Base-by-base conservation (phyloP, 1,139 yeast species). In the Scheffersomyces illinoinensis region DNA sequence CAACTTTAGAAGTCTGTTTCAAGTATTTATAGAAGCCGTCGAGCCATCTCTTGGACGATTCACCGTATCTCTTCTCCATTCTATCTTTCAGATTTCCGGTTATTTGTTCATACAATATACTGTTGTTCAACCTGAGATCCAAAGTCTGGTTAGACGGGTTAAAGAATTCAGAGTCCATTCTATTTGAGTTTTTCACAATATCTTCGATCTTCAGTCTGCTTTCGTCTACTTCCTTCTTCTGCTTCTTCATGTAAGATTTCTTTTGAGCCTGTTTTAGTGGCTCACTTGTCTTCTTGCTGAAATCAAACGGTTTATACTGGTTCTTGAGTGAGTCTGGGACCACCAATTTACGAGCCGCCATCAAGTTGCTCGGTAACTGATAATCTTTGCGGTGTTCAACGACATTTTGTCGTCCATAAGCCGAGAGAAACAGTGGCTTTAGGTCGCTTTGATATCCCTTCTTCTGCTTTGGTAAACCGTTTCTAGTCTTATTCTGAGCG, bases 11-110 rank as follows among this genome's bases (percentile, higher is more conserved):
- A 33, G 17, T 12, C 43, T 33, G 43, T 1, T 33, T 33, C 4
- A 33, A 7, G 17, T 10, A 2, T 33, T 33, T 10, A 17, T 33
- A 33, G 50, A 24, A 54, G 56, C 26, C n/a, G 14, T 55, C 21
- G 10, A 33, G 46, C 80, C 80, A 76, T 12, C 57, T 55, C 1
- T 57, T 53, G 5, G 76, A 65, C 0, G 78, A 72, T 7, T 57
- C 57, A 5, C 51, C 53, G 56, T 61, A 68, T 47, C 78, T 62
- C 53, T 69, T 64, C 3, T 53, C 47, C 56, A 65, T 68, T 50
- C 77, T 56, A 7, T 60, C 62, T 24, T 54, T 51, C 18, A 67
- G 63, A 17, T 56, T 66, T 2, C 57, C 39, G 12, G 59, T 55
- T 50, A 74, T 74, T 19, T 62, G 57, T 2, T 58, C 58, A 50